Evolutionary conservation across 768 basidiomycete species (phyloP).

Genomic region (Mycena vitilis): DNA sequence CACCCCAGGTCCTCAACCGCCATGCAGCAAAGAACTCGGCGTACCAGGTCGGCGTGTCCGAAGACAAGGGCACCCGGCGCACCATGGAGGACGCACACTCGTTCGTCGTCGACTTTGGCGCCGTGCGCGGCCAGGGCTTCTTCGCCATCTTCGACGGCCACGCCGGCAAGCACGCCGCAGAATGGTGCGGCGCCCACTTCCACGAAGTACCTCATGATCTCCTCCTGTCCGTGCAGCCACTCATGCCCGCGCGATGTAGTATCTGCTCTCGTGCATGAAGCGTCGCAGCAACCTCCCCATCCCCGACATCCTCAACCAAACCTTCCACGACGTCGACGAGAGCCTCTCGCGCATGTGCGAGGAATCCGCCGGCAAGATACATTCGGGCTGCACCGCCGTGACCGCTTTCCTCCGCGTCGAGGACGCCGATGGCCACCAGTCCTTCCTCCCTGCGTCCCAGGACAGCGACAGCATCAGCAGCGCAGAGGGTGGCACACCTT

Average conservation of each 20-base stretch:
- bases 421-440: constrained; percentile 78
- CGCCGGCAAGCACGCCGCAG: constrained; percentile 97
- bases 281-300: constrained; percentile 68
- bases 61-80: constrained; percentile 90
- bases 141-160: constrained; percentile 99
- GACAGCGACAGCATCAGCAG: constrained; percentile 53
- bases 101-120: constrained; percentile 94
- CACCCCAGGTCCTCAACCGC: constrained; percentile 73
- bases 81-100: constrained; percentile 99
- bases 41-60: constrained; percentile 79
- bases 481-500: constrained; percentile 53
- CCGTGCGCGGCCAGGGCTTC: constrained; percentile 94
- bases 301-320: constrained; percentile 91
- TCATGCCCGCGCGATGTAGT: constrained; percentile 42
- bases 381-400: constrained; percentile 97
- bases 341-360: constrained; percentile 86
- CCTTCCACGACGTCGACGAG: constrained; percentile 93
- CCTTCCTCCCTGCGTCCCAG: constrained; percentile 61
- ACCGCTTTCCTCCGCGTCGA: constrained; percentile 95
- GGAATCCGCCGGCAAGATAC: constrained; percentile 90
- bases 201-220: constrained; percentile 73
- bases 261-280: constrained; percentile 76
- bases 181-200: constrained; percentile 98
- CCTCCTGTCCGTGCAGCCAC: constrained; percentile 1
- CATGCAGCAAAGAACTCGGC: constrained; percentile 75